Conservation (phyloP, 2,329 filamentous ascomycete genomes). For the Colletotrichum chlorophyti region DNA sequence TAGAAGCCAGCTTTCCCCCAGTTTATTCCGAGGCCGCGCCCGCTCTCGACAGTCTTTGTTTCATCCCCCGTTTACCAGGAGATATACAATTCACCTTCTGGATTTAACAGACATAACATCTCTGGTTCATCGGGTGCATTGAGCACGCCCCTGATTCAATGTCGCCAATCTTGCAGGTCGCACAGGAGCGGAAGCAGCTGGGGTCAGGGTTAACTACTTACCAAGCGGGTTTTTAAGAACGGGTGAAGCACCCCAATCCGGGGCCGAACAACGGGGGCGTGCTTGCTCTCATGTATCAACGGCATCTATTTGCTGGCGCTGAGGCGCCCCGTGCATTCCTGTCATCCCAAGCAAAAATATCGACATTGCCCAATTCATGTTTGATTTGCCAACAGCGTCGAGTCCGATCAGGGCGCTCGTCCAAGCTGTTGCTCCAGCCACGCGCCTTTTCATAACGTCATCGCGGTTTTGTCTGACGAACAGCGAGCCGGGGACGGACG, state of each 20-base stretch:
- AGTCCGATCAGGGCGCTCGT: too few relatives aligned
- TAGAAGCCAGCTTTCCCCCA: too few relatives aligned
- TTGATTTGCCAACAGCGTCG: background rate
- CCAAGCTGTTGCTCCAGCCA: background rate
- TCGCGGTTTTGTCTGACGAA: too few relatives aligned
- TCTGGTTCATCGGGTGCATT: conserved; percentile 13
- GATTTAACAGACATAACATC: background rate
- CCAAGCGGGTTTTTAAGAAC: conserved; percentile 17
- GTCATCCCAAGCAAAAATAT: background rate
- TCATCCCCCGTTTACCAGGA: background rate
- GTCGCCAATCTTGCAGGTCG: conserved; percentile 20
- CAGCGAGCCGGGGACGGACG: background rate
- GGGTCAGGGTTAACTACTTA: conserved; percentile 10
- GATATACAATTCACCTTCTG: background rate
- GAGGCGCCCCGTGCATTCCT: background rate
- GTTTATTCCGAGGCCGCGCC: too few relatives aligned
- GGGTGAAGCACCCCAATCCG: conserved; percentile 19
- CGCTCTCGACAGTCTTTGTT: too few relatives aligned
- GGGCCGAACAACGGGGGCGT: conserved; percentile 6
- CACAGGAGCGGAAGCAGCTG: background rate
- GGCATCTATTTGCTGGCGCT: conserved; percentile 2
- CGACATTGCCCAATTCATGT: background rate
- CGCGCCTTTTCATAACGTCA: conserved; percentile 1
- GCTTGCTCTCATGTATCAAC: too few relatives aligned
- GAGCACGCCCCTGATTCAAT: background rate